Evolutionary conservation across 2,329 filamentous ascomycete genomes (phyloP).

Genomic region (Phialemoniopsis sp.): DNA sequence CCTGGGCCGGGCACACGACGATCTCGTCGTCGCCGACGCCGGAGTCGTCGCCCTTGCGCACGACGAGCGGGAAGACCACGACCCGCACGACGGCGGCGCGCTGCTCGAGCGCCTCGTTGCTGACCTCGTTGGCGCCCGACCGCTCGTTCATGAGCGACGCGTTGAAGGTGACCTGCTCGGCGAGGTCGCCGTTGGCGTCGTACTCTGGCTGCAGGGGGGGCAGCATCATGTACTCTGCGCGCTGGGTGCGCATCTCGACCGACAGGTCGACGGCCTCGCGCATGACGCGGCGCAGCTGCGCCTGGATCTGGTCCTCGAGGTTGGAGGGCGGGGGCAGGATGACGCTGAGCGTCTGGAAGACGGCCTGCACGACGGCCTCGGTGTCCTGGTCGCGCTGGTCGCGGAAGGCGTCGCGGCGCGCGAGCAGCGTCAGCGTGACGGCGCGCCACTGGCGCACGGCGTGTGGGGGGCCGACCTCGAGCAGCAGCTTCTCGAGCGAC

Average conservation of each 20-base stretch:
- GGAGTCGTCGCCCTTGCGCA: constrained; percentile 89
- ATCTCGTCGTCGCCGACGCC: constrained; percentile 91
- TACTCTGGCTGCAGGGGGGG: constrained; percentile 93
- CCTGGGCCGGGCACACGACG: constrained; percentile 91
- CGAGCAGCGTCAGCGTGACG: constrained; percentile 85
- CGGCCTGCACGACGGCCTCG: constrained; percentile 89
- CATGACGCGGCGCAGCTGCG: constrained; percentile 83
- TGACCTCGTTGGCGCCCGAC: constrained; percentile 38
- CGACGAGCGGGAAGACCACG: constrained; percentile 92
- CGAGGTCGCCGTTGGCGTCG: constrained; percentile 85
- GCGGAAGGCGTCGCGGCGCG: constrained; percentile 74
- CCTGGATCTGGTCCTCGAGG: constrained; percentile 74
- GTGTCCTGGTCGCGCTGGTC: constrained; percentile 84
- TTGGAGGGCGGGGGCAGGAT: constrained; percentile 84
- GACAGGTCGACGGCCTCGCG: constrained; percentile 84
- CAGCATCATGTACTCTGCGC: constrained; percentile 97
- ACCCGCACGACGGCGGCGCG: constrained; percentile 78
- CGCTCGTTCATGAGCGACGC: constrained; percentile 93
- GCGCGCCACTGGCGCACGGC: constrained; percentile 98
- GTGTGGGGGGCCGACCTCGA: constrained; percentile 78
- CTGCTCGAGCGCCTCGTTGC: constrained; percentile 75
- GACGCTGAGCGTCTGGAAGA: constrained; percentile 77
- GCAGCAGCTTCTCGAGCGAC: constrained; percentile 84
- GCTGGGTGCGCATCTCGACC: constrained; percentile 95
- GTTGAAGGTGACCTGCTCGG: constrained; percentile 86